Evolutionary conservation across 139 green algal genomes (phyloP), one percentile per base, ranked within the genome.

Genomic region (Chlamydomonas sphaeroides): DNA sequence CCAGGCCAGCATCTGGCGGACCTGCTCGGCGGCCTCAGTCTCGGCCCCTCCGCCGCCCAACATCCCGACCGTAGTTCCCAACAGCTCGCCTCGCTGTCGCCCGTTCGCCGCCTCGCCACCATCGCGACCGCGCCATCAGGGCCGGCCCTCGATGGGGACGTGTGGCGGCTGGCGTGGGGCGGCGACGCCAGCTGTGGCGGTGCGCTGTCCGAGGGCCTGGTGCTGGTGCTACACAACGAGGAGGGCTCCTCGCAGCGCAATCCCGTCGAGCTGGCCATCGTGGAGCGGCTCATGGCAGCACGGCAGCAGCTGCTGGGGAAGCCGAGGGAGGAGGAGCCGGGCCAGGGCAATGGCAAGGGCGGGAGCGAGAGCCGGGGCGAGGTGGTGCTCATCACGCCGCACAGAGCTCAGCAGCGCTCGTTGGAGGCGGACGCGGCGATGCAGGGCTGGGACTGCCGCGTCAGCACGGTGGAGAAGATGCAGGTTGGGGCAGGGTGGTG

Each of bases 201-300:
- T 53, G 45, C 45, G 45, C 11, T 10, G 45, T 53, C 11, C 45
- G 65, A 67, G 28, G 77, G 79, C 28, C 28, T 85, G 56, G 62
- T 66, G 30, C 33, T 85, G 67, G 14, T 85, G 18, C 53, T 85
- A 3, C 68, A 85, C 68, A 75, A 85, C 42, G 79, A 85, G 41
- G 59, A 23, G 8, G 30, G 39, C 41, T 79, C 68, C 17, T n/a
- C 23, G 1, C 26, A 33, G 8, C 33, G 11, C 32, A 85, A 85
- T 42, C 0, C 0, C 5, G 25, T 71, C 39, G 79, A 85, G 79
- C 28, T 79, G 67, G 18, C 28, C 56, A 28, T 85, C 14, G 68
- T 85, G n/a, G 1, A 30, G n/a, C 1, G 2, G 18, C 21, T 85
- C 18, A 23, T 85, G 68, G 41, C 39, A n/a, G 78, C 53, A 42